Conservation (phyloP, 2,329 filamentous ascomycete species). For the Aspergillus pseudoviridinutans region DNA sequence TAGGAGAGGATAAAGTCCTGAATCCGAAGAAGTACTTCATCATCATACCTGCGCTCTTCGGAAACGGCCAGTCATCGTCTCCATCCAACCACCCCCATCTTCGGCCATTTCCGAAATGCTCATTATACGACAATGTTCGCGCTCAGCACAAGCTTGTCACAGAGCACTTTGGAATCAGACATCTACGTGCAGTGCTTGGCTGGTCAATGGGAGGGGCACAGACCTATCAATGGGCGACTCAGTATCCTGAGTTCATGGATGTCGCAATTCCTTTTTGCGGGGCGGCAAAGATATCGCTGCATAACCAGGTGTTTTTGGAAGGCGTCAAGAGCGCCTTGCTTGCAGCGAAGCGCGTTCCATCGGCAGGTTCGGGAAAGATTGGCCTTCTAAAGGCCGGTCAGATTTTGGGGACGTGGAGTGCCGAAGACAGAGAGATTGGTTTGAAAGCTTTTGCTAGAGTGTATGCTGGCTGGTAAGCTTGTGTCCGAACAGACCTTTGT, state of each 20-base stretch:
- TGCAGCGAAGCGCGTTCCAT: conserved; percentile 52
- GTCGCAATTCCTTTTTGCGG: conserved; percentile 64
- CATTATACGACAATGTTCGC: conserved; percentile 65
- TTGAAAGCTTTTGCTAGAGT: conserved; percentile 69
- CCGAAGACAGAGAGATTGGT: conserved; percentile 51
- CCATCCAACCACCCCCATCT: conserved; percentile 58
- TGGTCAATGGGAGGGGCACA: conserved; percentile 71
- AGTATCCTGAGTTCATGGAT: conserved; percentile 64
- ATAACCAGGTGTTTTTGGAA: conserved; percentile 67
- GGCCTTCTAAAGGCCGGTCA: conserved; percentile 38
- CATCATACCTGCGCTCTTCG: conserved; percentile 65
- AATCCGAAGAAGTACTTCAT: conserved; percentile 64
- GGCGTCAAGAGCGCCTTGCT: conserved; percentile 59
- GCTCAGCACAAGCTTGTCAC: conserved; percentile 66
- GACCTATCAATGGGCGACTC: conserved; percentile 61
- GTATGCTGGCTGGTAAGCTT: conserved; percentile 64
- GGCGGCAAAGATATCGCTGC: conserved; percentile 59
- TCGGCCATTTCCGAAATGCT: conserved; percentile 58
- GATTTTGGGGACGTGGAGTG: conserved; percentile 48
- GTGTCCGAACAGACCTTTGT: neutral
- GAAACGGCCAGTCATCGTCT: conserved; percentile 64
- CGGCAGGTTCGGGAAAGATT: conserved; percentile 49
- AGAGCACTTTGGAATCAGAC: conserved; percentile 56
- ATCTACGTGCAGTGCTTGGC: conserved; percentile 60
- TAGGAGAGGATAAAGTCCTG: conserved; percentile 62